A percentile compares a stretch with the other conserved stretches of the same genome.
Evolutionary conservation across 768 basidiomycete species (phyloP).

Genomic region (Leccinum longicurvipes): DNA sequence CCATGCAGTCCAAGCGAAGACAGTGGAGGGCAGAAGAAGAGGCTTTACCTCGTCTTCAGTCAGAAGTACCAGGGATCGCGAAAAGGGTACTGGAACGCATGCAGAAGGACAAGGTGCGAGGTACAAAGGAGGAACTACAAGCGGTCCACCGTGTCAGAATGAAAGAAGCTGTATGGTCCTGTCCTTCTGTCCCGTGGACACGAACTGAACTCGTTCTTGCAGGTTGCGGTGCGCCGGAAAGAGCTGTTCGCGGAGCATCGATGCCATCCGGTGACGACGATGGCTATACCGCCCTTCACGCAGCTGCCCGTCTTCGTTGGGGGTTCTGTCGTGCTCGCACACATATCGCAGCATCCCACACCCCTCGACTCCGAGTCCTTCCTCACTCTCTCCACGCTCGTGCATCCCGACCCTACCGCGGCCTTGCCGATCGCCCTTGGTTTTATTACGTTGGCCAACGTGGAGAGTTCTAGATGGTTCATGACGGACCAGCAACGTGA

Average conservation of each 20-base stretch:
- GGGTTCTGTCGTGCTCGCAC: slow-evolving; percentile 55
- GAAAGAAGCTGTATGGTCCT: slow-evolving; percentile 41
- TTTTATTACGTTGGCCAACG: slow-evolving; percentile 72
- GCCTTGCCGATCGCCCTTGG: slow-evolving; percentile 69
- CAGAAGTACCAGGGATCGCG: slow-evolving; percentile 41
- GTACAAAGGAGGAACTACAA: slow-evolving; percentile 50
- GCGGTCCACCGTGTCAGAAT: slow-evolving; percentile 47
- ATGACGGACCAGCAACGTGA: slow-evolving; percentile 55
- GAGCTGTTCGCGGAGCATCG: slow-evolving; percentile 58
- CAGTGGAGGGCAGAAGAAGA: slow-evolving; percentile 58
- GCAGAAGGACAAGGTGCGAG: slow-evolving; percentile 52
- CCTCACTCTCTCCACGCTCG: slow-evolving; percentile 65
- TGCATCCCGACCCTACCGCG: slow-evolving; percentile 69
- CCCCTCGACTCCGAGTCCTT: slow-evolving; percentile 78
- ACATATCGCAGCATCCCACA: slow-evolving; percentile 53
- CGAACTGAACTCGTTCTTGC: slow-evolving; percentile 5
- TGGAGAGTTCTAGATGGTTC: slow-evolving; percentile 75
- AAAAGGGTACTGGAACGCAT: slow-evolving; percentile 42
- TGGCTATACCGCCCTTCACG: slow-evolving; percentile 56
- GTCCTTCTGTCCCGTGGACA: neutral
- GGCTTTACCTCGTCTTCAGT: slow-evolving; percentile 54
- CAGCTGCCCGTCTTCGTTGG: slow-evolving; percentile 74
- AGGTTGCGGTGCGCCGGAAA: slow-evolving; percentile 55
- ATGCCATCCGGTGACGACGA: slow-evolving; percentile 56
- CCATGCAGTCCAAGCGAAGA: slow-evolving; percentile 54